These are phyloP conservation scores for Protomyces lactucae-debilis DNA, from an alignment of 1,139 yeast species.

Conservation along the genomic window DNA sequence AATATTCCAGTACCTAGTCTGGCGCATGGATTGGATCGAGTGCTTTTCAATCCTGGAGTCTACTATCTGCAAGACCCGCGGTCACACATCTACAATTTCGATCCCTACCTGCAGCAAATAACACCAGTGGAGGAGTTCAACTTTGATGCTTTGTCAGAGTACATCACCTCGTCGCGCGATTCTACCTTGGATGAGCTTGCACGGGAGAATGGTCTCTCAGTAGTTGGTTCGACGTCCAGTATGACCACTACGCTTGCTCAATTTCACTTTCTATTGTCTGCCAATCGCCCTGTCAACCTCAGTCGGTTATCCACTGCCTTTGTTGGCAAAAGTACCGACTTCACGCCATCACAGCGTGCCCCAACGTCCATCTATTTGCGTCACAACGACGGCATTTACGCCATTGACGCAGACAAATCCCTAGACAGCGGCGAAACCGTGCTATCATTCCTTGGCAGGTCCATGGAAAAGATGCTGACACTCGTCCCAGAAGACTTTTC, in stretches of 20 bases:
- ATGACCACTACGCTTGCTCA: slow-evolving; percentile 74
- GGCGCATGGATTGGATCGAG: slow-evolving; percentile 33
- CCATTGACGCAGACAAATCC: slow-evolving; percentile 69
- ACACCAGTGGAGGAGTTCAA: slow-evolving; percentile 67
- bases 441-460: slow-evolving; percentile 58
- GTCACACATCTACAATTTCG: slow-evolving; percentile 65
- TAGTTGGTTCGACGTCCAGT: slow-evolving; percentile 79
- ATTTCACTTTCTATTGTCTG: slow-evolving; percentile 63
- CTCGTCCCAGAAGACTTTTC: slow-evolving; percentile 43
- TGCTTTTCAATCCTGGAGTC: slow-evolving; percentile 56
- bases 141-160: slow-evolving; percentile 53
- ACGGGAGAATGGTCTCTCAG: slow-evolving; percentile 43
- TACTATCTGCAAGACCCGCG: slow-evolving; percentile 76
- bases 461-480: slow-evolving; percentile 35
- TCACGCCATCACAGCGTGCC: slow-evolving; percentile 41
- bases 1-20: slow-evolving; percentile 10
- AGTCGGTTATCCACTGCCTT: slow-evolving; percentile 47
- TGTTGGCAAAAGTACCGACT: slow-evolving; percentile 28
- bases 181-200: slow-evolving; percentile 50
- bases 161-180: slow-evolving; percentile 68
- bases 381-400: slow-evolving; percentile 46
- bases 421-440: slow-evolving; percentile 59
- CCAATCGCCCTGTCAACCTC: slow-evolving; percentile 51
- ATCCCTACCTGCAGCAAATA: slow-evolving; percentile 56
- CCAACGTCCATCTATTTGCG: slow-evolving; percentile 47